A percentile compares a stretch with the other conserved stretches of the same genome.
These are phyloP conservation scores for Fomitopsis pulvina DNA, from an alignment of 768 basidiomycete genomes.

Conservation along the genomic window DNA sequence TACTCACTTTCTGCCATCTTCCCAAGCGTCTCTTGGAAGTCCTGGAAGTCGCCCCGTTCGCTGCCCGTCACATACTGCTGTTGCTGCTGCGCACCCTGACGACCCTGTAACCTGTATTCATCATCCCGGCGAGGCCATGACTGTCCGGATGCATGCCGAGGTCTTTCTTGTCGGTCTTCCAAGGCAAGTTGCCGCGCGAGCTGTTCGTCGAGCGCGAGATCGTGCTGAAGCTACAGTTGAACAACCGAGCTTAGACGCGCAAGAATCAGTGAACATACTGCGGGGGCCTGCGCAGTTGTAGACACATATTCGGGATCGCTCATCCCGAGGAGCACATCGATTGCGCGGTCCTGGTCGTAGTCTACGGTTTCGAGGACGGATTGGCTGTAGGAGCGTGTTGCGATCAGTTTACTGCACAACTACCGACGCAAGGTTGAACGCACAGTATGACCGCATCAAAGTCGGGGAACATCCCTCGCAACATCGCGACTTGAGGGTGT, in stretches of 20 bases:
- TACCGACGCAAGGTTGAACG: conserved; percentile 17
- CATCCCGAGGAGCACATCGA: conserved; percentile 78
- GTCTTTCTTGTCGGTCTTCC: conserved; percentile 34
- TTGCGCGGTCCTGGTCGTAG: conserved; percentile 67
- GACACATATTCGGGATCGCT: conserved; percentile 72
- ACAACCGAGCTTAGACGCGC: conserved; percentile 1
- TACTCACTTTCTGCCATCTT: conserved; percentile 74
- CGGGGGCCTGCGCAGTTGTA: conserved; percentile 19
- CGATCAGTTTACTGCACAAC: not conserved
- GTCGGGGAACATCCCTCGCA: conserved; percentile 73
- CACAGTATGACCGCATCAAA: conserved; percentile 71
- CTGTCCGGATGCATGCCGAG: conserved; percentile 13
- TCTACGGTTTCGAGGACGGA: conserved; percentile 68
- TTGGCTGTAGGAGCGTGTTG: conserved; percentile 31
- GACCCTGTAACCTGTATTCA: conserved; percentile 9
- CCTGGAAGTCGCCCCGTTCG: conserved; percentile 37
- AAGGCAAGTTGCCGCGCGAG: conserved; percentile 66
- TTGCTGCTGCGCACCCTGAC: not conserved
- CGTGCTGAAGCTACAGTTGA: not conserved
- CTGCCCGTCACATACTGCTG: conserved; percentile 7
- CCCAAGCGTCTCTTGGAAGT: conserved; percentile 68
- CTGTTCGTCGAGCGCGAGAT: conserved; percentile 69
- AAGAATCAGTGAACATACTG: conserved; percentile 16
- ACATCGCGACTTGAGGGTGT: conserved; percentile 44
- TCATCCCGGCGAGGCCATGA: conserved; percentile 18